phyloP scores from a whole-genome alignment of 257 asterid species.

The Nicotiana undulata region DNA sequence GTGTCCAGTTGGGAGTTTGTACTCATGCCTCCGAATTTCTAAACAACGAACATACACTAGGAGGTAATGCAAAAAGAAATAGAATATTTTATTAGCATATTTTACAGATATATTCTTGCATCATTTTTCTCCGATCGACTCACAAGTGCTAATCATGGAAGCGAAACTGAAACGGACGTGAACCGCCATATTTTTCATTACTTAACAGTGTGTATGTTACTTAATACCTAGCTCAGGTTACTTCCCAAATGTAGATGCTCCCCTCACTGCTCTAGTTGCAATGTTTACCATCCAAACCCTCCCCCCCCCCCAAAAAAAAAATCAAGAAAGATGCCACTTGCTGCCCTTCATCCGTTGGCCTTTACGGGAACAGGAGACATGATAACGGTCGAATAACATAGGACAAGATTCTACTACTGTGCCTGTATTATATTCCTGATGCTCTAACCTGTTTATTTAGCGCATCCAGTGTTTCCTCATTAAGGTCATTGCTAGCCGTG shows the following conservation, averaged over 20 bases:
- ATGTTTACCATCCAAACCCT: too few species aligned
- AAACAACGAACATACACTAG: background rate
- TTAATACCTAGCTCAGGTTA: background rate
- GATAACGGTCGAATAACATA: background rate
- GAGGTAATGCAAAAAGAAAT: background rate
- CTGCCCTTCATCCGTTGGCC: too few species aligned
- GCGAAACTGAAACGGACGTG: background rate
- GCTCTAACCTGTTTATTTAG: constrained; percentile 86
- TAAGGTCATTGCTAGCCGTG: constrained; percentile 95
- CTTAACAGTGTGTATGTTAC: background rate
- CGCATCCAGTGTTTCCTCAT: constrained; percentile 95
- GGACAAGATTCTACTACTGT: background rate
- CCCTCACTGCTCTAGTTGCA: too few species aligned
- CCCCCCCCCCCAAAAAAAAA: too few species aligned
- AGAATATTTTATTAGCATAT: background rate
- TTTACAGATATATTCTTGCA: background rate
- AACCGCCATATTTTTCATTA: background rate
- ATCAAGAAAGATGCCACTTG: too few species aligned
- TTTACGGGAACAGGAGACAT: background rate
- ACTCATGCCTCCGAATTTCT: background rate
- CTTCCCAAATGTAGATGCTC: background rate
- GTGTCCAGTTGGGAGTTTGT: background rate
- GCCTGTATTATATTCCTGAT: background rate
- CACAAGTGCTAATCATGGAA: background rate
- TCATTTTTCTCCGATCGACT: background rate